Base-by-base conservation (phyloP, 208 protist species). In the Lotmaria passim region DNA sequence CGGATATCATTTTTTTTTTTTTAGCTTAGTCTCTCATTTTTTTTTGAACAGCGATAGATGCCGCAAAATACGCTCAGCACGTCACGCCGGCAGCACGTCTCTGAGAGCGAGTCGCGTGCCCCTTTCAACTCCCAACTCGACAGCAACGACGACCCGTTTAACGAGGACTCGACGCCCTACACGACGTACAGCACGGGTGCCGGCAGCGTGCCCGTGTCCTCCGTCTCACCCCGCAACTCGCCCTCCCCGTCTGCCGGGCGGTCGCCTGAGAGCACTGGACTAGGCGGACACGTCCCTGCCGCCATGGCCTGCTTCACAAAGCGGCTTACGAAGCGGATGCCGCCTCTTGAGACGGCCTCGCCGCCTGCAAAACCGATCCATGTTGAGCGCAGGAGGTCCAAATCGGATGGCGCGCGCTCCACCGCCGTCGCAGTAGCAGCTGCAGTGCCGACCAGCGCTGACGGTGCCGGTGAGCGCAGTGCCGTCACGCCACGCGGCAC, bases 101-200 rank as follows among this genome's bases (percentile, higher is more conserved):
- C 64, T 17, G 60, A 66, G 46, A 66, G 60, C 34, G 60, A 53
- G 39, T 5, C 46, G 19, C 60, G 60, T 5, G 60, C 60, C 0
- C 60, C 60, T 3, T 66, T 66, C 34, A 39, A 15, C 30, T 62
- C 72, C 30, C 23, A 44, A 41, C 36, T 36, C 57, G 26, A 50
- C 28, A 48, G 14, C 55, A 12, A 47, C 28, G 26, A n/a, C 41
- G 64, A 69, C 26, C 53, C 50, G 0, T 73, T 58, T 8, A 55
- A 56, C 21, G 63, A 69, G 31, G 64, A 73, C 48, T 23, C n/a
- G 7, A 34, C 50, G 0, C 50, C 39, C 44, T 75, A 62, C 55
- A 17, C 46, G 8, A 60, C 71, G 28, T 70, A 65, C 61, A 47
- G 71, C 56, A 15, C 55, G 8, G 71, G 62, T 8, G 44, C 53